These are phyloP conservation scores for Rubia tinctorum DNA, from an alignment of 305 asterid species.

Conservation along the genomic window DNA sequence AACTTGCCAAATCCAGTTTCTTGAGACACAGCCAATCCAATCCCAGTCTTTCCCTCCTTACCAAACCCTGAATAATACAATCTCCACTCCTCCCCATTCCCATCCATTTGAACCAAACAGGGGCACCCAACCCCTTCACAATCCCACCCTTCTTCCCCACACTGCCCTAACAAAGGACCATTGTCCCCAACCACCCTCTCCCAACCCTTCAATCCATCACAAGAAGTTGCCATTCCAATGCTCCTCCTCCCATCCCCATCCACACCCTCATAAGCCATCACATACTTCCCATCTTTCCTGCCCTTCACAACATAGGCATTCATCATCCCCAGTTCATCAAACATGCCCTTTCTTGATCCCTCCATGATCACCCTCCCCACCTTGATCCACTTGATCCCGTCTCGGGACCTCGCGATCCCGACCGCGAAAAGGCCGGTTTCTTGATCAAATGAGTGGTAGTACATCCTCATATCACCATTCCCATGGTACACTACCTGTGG, in stretches of 20 bases:
- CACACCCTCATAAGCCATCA: conserved; percentile 85
- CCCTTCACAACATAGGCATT: conserved; percentile 55
- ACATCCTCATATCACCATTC: conserved; percentile 73
- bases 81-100: conserved; percentile 66
- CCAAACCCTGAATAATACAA: conserved; percentile 79
- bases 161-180: conserved; percentile 40
- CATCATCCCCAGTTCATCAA: conserved; percentile 54
- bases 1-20: conserved; percentile 39
- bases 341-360: conserved; percentile 37
- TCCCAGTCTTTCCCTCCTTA: conserved; percentile 59
- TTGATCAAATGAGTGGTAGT: conserved; percentile 64
- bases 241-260: conserved; percentile 44
- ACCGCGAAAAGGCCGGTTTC: conserved; percentile 38
- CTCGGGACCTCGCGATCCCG: conserved; percentile 85
- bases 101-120: conserved; percentile 74
- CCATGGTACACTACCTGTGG: conserved; percentile 74
- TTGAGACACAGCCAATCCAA: conserved; percentile 72
- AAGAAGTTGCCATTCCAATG: conserved; percentile 60
- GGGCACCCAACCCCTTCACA: conserved; percentile 76
- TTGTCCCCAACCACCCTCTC: conserved; percentile 39
- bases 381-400: conserved; percentile 83
- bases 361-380: conserved; percentile 52
- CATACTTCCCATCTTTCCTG: conserved; percentile 53
- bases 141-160: conserved; percentile 65
- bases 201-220: conserved; percentile 79